phyloP scores from a whole-genome alignment of 768 basidiomycete species.

The Xerocomus brunneocitrinus region DNA sequence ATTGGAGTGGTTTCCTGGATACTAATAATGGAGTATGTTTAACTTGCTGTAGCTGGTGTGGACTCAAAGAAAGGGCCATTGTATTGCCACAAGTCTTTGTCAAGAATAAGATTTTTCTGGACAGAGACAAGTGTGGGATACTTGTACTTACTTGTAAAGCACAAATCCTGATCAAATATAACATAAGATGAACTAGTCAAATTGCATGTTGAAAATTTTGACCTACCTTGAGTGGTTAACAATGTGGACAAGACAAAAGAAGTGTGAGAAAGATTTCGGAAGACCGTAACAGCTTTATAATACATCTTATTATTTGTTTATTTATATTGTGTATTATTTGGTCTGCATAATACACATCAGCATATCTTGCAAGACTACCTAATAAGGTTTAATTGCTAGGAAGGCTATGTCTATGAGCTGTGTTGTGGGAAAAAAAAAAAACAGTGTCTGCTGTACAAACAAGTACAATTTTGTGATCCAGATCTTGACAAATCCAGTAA shows the following conservation, averaged over 20 bases:
- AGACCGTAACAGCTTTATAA: constrained; percentile 1
- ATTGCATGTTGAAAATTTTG: not conserved
- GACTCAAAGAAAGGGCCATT: constrained; percentile 21
- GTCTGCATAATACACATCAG: not conserved
- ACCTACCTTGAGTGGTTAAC: not conserved
- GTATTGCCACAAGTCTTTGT: not conserved
- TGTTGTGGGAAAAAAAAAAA: too few species aligned
- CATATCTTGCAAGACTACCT: too few species aligned
- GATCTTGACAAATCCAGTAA: too few species aligned
- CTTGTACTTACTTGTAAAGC: not conserved
- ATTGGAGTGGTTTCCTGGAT: not conserved
- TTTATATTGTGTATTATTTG: constrained; percentile 13
- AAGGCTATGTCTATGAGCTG: too few species aligned
- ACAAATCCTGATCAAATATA: not conserved
- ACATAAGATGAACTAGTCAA: not conserved
- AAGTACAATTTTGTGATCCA: too few species aligned
- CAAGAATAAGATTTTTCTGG: not conserved
- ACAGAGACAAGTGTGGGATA: not conserved
- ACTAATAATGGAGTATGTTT: constrained; percentile 1
- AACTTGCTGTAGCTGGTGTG: constrained; percentile 6
- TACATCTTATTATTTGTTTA: constrained; percentile 9
- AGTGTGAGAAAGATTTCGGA: not conserved
- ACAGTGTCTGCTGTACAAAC: too few species aligned
- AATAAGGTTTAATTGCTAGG: not conserved
- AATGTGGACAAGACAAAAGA: not conserved